Conservation (phyloP, 2,329 filamentous ascomycete species). For the Colletotrichum sp. region DNA sequence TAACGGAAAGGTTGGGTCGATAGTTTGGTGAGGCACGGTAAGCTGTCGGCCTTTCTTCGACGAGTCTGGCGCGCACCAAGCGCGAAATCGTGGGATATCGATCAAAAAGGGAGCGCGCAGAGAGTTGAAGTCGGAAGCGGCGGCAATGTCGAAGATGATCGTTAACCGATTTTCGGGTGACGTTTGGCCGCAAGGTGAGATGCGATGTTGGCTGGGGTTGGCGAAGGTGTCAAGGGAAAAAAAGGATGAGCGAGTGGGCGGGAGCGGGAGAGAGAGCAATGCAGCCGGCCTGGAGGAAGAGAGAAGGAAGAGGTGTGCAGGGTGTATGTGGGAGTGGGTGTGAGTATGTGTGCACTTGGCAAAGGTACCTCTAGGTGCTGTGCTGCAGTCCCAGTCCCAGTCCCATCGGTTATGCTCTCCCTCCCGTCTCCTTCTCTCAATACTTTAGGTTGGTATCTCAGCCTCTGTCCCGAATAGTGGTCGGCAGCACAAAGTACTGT, state of each 20-base stretch:
- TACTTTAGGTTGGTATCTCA: neutral
- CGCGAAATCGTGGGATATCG: neutral
- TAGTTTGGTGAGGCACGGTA: neutral
- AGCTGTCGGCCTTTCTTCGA: neutral
- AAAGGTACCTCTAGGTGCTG: neutral
- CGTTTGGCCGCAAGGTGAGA: conserved; percentile 39
- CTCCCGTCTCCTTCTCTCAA: neutral
- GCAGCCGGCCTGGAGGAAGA: neutral
- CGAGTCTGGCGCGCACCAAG: neutral
- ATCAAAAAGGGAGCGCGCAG: neutral
- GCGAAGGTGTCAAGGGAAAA: conserved; percentile 2
- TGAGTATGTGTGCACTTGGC: neutral
- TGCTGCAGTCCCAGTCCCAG: neutral
- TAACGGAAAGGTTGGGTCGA: neutral
- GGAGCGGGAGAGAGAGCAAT: conserved; percentile 24
- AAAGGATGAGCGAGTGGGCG: neutral
- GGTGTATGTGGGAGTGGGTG: neutral
- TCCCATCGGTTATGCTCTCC: neutral
- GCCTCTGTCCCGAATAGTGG: neutral
- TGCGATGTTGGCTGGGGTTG: conserved; percentile 1
- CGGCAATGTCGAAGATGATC: neutral
- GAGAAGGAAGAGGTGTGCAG: neutral
- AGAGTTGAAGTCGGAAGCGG: neutral
- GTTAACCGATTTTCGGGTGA: conserved; percentile 25
- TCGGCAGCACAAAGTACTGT: neutral